These are phyloP conservation scores for Apiospora arundinis DNA, from an alignment of 2,329 filamentous ascomycete species.

Conservation along the genomic window DNA sequence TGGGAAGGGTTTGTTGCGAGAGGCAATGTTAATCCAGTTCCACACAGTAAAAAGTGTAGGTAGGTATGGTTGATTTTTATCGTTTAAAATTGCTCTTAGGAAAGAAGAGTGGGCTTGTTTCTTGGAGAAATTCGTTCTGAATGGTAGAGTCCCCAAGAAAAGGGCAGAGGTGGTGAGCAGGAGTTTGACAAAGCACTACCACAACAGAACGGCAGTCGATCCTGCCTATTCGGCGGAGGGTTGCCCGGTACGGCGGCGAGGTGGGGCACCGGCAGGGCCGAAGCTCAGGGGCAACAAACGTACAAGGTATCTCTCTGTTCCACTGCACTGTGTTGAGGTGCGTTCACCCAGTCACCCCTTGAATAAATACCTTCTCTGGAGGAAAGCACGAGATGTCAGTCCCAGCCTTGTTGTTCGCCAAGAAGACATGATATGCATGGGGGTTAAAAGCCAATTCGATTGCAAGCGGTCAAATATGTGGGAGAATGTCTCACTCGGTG, in stretches of 20 bases:
- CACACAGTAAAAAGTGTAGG: background rate
- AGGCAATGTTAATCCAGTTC: background rate
- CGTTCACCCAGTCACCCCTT: background rate
- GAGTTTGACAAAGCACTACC: background rate
- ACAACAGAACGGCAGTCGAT: too few relatives aligned
- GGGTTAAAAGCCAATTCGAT: too few relatives aligned
- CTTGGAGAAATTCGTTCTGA: background rate
- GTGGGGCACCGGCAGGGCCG: background rate
- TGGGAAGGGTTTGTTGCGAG: background rate
- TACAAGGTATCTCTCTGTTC: background rate
- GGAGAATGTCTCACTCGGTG: background rate
- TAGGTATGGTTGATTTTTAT: too few relatives aligned
- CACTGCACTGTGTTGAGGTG: background rate
- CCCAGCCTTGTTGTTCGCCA: background rate
- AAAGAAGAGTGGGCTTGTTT: background rate
- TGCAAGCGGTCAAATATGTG: background rate
- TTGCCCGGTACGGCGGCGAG: background rate
- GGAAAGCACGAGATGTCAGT: background rate
- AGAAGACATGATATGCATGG: background rate
- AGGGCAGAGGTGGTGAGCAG: background rate
- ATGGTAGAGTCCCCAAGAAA: background rate
- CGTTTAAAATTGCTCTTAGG: background rate
- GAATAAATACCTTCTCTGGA: background rate
- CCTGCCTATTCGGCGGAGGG: background rate
- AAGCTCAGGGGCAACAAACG: background rate